Evolutionary conservation across 176 grass and related monocot genomes (phyloP).

Genomic region (Musa beccarii): DNA sequence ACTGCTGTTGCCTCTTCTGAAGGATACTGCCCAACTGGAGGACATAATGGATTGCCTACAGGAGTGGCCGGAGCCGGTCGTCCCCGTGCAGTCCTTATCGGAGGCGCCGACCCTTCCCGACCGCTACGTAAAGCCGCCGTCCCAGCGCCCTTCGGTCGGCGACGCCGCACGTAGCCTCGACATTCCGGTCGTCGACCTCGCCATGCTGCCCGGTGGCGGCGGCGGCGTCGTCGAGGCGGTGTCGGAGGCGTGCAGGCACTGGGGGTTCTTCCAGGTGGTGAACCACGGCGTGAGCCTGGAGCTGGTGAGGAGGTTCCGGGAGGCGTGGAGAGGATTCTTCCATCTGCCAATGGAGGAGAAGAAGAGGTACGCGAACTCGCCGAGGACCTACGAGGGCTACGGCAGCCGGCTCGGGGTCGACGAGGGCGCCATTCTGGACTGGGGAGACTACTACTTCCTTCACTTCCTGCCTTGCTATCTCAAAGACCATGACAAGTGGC

Average conservation of each 20-base stretch:
- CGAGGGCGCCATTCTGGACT: constrained; percentile 51
- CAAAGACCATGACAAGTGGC: constrained; percentile 80
- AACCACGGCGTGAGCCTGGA: constrained; percentile 59
- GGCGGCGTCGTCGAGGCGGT: constrained; percentile 31
- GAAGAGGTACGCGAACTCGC: constrained; percentile 62
- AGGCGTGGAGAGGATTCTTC: constrained; percentile 58
- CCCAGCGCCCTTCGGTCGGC: constrained; percentile 29
- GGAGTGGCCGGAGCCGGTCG: constrained; percentile 72
- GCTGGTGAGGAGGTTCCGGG: constrained; percentile 32
- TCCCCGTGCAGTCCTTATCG: constrained; percentile 58
- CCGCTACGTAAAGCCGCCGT: constrained; percentile 51
- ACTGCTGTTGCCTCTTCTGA: too few relatives aligned
- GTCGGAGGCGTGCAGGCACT: constrained; percentile 43
- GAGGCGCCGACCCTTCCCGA: constrained; percentile 42
- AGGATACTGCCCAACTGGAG: too few relatives aligned
- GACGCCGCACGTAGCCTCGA: too few relatives aligned
- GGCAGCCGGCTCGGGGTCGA: constrained; percentile 66
- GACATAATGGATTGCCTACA: background rate
- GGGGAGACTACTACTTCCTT: constrained; percentile 85
- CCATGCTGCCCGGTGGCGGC: constrained; percentile 12
- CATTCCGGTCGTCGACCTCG: constrained; percentile 36
- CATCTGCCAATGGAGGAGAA: constrained; percentile 45
- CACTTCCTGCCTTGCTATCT: constrained; percentile 46
- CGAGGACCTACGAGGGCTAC: constrained; percentile 84
- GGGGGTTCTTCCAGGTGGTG: constrained; percentile 86